Evolutionary conservation across 2,329 filamentous ascomycete genomes (phyloP), one percentile per base, ranked within the genome.

Genomic region (Paracoccidioides brasiliensis): DNA sequence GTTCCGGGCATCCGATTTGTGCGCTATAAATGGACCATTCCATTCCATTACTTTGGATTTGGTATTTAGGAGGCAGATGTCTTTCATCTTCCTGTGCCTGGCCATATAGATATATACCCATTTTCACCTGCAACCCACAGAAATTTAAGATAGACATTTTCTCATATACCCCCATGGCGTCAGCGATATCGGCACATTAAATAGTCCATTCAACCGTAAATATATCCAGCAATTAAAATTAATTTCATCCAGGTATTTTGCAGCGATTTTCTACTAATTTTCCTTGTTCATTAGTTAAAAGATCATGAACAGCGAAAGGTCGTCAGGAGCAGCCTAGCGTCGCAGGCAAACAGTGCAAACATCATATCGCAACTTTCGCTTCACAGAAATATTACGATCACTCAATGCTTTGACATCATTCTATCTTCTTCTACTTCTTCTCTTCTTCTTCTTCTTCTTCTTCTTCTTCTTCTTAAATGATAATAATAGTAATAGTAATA

Each of bases 281-380:
- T 41, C 6, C 12, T 10, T 37, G 40, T 41, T 41, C 40, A 41
- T 41, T 14, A 22, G 22, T 22, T 22, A 22, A n/a, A 41, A n/a
- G 14, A 41, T 41, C 8, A 4, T 41, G 15, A 9, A 41, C 14
- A 9, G 4, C 22, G 22, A 22, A 22, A 22, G 22, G 22, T 22
- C 22, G 22, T 22, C 22, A 22, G 22, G 22, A 22, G 22, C 22
- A 22, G 22, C 1, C 22, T 22, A 22, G 22, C 22, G 22, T 22
- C 22, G 22, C 22, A 22, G 22, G 55, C 65, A 67, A 68, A 68
- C 66, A 64, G 43, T 66, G 63, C 65, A 67, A 67, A 69, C 65
- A 62, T 12, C 15, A 53, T 44, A 45, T 12, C 33, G 33, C 28
- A 37, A 32, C 35, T 37, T 32, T 12, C 6, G 30, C 8, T 33